A percentile compares a stretch with the other conserved stretches of the same genome.
Conservation (phyloP, 148 eudicot genomes). For the Heliosperma pusillum region DNA sequence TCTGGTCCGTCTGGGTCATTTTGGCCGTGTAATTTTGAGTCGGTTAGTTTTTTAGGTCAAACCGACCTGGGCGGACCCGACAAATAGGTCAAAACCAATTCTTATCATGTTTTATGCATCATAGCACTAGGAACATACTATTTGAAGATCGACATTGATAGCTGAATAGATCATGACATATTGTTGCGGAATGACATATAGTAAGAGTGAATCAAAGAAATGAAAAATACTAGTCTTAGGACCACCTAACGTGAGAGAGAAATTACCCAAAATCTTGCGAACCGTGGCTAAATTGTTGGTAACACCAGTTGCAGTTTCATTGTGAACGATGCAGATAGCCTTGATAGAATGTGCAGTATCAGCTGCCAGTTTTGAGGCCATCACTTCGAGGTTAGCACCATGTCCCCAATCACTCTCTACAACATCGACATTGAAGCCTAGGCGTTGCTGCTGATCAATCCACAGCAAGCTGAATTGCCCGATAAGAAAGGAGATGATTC, state of each 20-base stretch:
- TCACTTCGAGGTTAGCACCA: conserved; percentile 78
- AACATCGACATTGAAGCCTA: conserved; percentile 82
- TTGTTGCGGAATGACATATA: not conserved
- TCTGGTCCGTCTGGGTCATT: too few species aligned
- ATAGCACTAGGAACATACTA: not conserved
- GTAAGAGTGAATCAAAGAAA: not conserved
- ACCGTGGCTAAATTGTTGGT: conserved; percentile 96
- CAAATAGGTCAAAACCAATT: too few species aligned
- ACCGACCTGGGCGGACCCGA: too few species aligned
- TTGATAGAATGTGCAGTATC: conserved; percentile 77
- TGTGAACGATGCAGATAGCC: conserved; percentile 96
- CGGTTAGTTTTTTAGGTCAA: too few species aligned
- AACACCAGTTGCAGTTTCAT: conserved; percentile 98
- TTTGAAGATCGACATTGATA: not conserved
- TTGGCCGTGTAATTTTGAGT: too few species aligned
- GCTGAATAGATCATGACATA: too few species aligned
- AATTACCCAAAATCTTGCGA: conserved; percentile 74
- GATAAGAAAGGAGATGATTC: conserved; percentile 73
- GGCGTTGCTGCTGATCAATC: conserved; percentile 98
- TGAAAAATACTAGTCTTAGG: not conserved
- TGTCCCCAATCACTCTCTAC: conserved; percentile 96
- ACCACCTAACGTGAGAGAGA: not conserved
- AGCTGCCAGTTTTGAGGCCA: conserved; percentile 83
- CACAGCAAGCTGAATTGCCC: conserved; percentile 98
- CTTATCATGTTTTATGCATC: too few species aligned